A percentile compares a stretch with the other conserved stretches of the same genome.
phyloP scores from a whole-genome alignment of 805 yeast genomes.

The Clavispora santaluciae region DNA sequence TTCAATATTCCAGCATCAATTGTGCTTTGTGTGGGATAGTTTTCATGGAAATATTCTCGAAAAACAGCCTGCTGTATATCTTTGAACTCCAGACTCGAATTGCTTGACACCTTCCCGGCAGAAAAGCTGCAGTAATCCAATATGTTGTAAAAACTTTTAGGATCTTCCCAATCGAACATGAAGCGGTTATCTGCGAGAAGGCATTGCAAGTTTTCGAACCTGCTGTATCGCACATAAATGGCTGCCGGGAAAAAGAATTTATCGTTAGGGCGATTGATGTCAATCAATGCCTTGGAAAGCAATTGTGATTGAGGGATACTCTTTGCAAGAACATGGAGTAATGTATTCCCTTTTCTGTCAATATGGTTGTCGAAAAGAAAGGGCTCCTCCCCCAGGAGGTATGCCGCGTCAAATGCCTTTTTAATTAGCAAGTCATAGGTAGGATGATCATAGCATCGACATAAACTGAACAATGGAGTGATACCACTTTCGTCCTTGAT shows the following conservation, averaged over 20 bases:
- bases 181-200: constrained; percentile 49
- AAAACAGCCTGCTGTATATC: constrained; percentile 21
- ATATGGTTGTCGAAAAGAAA: constrained; percentile 58
- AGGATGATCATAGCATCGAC: constrained; percentile 76
- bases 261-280: constrained; percentile 56
- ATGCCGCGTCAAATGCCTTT: constrained; percentile 42
- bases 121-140: constrained; percentile 35
- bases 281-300: constrained; percentile 26
- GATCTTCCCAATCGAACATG: constrained; percentile 30
- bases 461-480: constrained; percentile 73
- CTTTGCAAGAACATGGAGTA: constrained; percentile 65
- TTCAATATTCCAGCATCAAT: constrained; percentile 24
- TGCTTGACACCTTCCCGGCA: constrained; percentile 21
- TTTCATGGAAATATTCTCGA: constrained; percentile 17
- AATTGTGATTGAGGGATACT: constrained; percentile 34
- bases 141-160: constrained; percentile 28
- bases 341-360: constrained; percentile 69
- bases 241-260: constrained; percentile 65
- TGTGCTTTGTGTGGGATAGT: constrained; percentile 14
- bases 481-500: constrained; percentile 58
- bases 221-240: constrained; percentile 63
- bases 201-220: constrained; percentile 52
- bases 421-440: constrained; percentile 49
- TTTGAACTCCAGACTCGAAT: constrained; percentile 16
- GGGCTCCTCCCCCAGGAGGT: constrained; percentile 29